phyloP scores from a whole-genome alignment of 352 stramenopile species.

The Elongisporangium undulatum region DNA sequence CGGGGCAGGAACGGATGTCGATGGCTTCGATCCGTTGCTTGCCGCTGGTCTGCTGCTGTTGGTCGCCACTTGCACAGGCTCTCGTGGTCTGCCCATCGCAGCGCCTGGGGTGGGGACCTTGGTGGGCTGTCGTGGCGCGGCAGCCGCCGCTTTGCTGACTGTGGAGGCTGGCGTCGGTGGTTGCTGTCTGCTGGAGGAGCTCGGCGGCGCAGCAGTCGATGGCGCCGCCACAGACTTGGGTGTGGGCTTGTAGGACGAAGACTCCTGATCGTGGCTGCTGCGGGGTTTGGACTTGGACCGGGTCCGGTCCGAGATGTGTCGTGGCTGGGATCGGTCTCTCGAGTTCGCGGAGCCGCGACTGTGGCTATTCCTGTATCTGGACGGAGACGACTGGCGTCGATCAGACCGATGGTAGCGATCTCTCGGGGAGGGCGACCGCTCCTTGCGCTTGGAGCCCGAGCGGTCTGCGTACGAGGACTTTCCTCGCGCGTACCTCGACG shows the following conservation, averaged over 20 bases:
- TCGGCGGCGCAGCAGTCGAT: not conserved
- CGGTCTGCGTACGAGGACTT: not conserved
- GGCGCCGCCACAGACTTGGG: not conserved
- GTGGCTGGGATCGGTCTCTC: not conserved
- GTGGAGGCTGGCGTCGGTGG: not conserved
- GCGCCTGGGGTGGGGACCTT: not conserved
- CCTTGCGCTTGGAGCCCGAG: not conserved
- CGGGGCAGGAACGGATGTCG: no score
- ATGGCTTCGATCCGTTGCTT: not conserved
- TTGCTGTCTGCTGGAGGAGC: not conserved
- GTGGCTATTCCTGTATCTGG: not conserved
- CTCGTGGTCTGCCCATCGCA: not conserved
- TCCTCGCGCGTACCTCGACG: not conserved
- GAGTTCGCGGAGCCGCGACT: not conserved
- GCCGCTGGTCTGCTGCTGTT: not conserved
- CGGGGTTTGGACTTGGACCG: constrained; percentile 36
- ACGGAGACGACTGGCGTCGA: not conserved
- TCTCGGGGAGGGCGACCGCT: not conserved
- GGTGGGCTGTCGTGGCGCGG: not conserved
- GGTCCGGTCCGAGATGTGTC: constrained; percentile 15
- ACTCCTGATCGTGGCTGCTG: not conserved
- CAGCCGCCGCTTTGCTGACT: not conserved
- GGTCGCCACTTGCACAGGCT: not conserved
- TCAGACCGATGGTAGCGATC: not conserved
- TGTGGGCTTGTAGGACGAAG: not conserved